Evolutionary conservation across 192 early-diverging fungal genomes (phyloP), one percentile per base, ranked within the genome.

Genomic region (Backusella macrospora): DNA sequence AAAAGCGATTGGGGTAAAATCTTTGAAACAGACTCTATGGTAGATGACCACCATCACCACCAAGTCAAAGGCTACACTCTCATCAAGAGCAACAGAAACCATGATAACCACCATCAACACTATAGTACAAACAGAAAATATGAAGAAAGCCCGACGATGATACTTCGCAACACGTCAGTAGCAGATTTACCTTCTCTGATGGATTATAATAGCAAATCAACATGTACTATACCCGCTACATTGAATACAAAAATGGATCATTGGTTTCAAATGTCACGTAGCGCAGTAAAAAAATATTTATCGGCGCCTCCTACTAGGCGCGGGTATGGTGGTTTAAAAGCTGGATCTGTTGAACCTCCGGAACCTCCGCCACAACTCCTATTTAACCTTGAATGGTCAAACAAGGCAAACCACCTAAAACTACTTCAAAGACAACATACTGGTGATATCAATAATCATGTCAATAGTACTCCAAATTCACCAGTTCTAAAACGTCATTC

Each of bases 291-390:
- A 42, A 68, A 23, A 68, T 45, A 68, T 23, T 10, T 45, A 14
- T 68, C 67, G 5, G 47, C 42, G 0, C 67, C 67, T 4, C 45
- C 45, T 29, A 52, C 49, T 52, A 26, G 21, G 34, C n/a, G 67
- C n/a, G 67, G 21, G 3, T 68, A 68, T 68, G 67, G 67, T 2
- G 67, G 67, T 44, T 34, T 68, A 45, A 68, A 47, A 34, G 44
- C 67, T 26, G 67, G 67, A 18, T 26, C 42, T 46, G 67, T 68
- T 39, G 67, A 68, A 47, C 67, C 67, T 15, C 67, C 67, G 13
- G 15, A 68, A 68, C 67, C 44, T 45, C 67, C 67, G 42, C 67
- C 43, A 15, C 67, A 68, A 37, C 67, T 68, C 67, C 45, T 68
- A 47, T 47, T 68, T 40, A 66, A 66, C 18, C 40, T 66, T 18